Conservation (phyloP, 345 rosid species). For the Citrus cavaleriei region DNA sequence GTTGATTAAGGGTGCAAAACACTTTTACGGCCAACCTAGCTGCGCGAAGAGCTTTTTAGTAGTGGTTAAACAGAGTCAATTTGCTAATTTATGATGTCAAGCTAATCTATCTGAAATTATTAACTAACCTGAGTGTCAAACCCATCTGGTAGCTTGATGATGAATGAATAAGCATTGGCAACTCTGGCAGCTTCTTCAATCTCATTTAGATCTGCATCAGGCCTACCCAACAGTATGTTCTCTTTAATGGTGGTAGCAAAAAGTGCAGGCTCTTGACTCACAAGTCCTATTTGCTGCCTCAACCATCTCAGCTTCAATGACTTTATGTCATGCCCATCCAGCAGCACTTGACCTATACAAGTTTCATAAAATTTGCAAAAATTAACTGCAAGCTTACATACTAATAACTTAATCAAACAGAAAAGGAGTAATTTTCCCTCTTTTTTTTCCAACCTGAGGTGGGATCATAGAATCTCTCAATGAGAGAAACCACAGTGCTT, state of each 20-base stretch:
- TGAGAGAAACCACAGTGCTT: slow-evolving; percentile 93
- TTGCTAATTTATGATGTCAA: neutral
- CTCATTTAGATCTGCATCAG: slow-evolving; percentile 73
- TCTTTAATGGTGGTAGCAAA: slow-evolving; percentile 95
- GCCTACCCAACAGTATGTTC: slow-evolving; percentile 87
- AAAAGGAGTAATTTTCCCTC: slow-evolving; percentile 6
- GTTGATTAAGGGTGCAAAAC: too few species aligned
- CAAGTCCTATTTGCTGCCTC: slow-evolving; percentile 95
- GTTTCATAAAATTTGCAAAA: neutral
- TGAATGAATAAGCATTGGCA: slow-evolving; percentile 94
- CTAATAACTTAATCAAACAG: slow-evolving; percentile 11
- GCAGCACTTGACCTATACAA: slow-evolving; percentile 73
- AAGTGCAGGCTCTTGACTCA: slow-evolving; percentile 95
- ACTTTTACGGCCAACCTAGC: too few species aligned
- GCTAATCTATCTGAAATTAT: neutral
- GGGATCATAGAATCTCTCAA: slow-evolving; percentile 95
- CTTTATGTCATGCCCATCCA: slow-evolving; percentile 88
- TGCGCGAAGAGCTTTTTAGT: too few species aligned
- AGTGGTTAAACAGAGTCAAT: neutral
- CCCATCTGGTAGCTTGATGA: slow-evolving; percentile 86
- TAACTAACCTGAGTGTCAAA: slow-evolving; percentile 83
- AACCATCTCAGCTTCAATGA: slow-evolving; percentile 79
- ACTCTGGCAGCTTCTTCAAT: slow-evolving; percentile 96
- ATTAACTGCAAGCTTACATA: neutral
- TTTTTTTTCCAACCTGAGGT: slow-evolving; percentile 49